Evolutionary conservation across 2,329 filamentous ascomycete species (phyloP).

Genomic region (Lachnellula arida): DNA sequence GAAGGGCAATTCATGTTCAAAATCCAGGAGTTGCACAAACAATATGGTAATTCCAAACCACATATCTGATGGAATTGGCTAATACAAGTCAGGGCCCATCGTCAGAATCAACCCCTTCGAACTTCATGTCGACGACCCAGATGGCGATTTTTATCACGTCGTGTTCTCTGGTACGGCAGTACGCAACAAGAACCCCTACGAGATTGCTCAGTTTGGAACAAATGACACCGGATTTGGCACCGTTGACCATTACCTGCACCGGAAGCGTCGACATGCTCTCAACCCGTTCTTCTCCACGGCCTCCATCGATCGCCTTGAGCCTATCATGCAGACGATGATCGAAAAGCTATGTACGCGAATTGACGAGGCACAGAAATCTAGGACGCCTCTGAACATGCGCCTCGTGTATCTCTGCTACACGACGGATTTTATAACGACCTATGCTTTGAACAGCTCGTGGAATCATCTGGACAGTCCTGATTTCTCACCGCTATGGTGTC

Average conservation of each 20-base stretch:
- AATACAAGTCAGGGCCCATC: constrained; percentile 1
- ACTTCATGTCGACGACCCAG: constrained; percentile 6
- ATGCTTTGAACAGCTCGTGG: constrained; percentile 25
- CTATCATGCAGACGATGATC: constrained; percentile 17
- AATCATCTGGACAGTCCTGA: constrained; percentile 21
- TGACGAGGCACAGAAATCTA: constrained; percentile 12
- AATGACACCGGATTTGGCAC: constrained; percentile 17
- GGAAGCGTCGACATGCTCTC: constrained; percentile 18
- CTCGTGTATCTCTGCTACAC: constrained; percentile 16
- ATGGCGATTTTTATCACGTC: constrained; percentile 4
- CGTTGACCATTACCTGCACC: constrained; percentile 21
- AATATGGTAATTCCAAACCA: constrained; percentile 10
- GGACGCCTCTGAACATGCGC: constrained; percentile 13
- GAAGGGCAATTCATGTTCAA: constrained; percentile 14
- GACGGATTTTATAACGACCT: constrained; percentile 30
- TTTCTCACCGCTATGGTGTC: constrained; percentile 19
- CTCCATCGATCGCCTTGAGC: constrained; percentile 16
- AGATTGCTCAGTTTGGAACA: constrained; percentile 7
- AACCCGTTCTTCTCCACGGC: constrained; percentile 24
- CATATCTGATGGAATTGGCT: not conserved
- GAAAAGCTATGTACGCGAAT: constrained; percentile 19
- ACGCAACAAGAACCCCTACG: constrained; percentile 5
- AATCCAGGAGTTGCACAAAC: constrained; percentile 9
- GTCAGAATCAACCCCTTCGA: constrained; percentile 8
- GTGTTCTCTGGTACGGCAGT: constrained; percentile 1